Evolutionary conservation across 148 eudicot genomes (phyloP).

Genomic region (Polygonum maritimum): DNA sequence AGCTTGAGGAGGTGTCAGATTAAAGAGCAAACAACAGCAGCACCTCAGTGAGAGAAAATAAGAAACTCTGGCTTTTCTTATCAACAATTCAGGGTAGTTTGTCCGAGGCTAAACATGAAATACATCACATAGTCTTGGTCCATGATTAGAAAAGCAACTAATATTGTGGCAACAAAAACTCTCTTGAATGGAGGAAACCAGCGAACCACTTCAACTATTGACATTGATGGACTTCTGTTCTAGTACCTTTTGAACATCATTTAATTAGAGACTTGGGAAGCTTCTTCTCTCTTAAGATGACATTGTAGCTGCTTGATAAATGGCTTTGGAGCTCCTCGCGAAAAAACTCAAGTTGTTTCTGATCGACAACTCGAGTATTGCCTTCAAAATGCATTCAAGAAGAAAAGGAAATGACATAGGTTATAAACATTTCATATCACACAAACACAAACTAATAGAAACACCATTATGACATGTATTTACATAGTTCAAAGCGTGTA

Average conservation of each 20-base stretch:
- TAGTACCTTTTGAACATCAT: conserved; percentile 71
- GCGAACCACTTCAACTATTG: background rate
- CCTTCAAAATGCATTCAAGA: conserved; percentile 25
- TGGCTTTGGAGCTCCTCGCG: conserved; percentile 64
- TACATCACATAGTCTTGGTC: background rate
- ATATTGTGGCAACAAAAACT: background rate
- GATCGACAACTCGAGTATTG: conserved; percentile 63
- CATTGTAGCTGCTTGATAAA: conserved; percentile 67
- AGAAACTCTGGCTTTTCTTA: background rate
- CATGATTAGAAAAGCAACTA: background rate
- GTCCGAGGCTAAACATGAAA: background rate
- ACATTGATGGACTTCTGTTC: background rate
- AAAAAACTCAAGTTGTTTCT: conserved; percentile 73
- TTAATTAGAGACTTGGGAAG: conserved; percentile 79
- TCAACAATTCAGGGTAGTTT: background rate
- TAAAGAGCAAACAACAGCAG: no score
- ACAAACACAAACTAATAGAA: background rate
- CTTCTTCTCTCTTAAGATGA: conserved; percentile 65
- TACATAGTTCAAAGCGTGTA: background rate
- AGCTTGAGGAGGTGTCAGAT: no score
- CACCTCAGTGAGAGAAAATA: background rate
- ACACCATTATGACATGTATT: background rate
- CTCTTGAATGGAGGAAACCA: background rate
- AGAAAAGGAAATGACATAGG: background rate
- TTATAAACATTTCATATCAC: background rate